A percentile compares a stretch with the other conserved stretches of the same genome.
phyloP scores from a whole-genome alignment of 2,329 filamentous ascomycete genomes.

The Plectosphaerella sp. region DNA sequence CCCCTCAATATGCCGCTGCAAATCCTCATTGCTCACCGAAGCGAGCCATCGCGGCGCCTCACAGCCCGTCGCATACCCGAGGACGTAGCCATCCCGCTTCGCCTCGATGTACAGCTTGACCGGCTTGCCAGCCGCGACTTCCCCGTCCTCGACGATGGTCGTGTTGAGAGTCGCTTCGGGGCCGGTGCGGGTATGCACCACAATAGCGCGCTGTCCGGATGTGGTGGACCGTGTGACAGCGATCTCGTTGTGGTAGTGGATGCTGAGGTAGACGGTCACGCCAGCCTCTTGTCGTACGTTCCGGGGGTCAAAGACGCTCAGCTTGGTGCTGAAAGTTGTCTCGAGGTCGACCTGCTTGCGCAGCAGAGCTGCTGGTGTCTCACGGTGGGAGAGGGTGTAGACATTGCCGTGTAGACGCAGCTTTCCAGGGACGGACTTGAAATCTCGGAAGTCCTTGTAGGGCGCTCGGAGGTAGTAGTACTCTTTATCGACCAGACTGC shows the following conservation, averaged over 20 bases:
- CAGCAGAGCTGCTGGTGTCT: conserved; percentile 9
- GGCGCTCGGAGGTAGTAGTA: conserved; percentile 11
- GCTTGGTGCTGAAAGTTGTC: conserved; percentile 11
- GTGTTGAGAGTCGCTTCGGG: conserved; percentile 9
- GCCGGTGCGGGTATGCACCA: conserved; percentile 8
- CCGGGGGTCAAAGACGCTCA: conserved; percentile 5
- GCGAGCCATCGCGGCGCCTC: conserved; percentile 8
- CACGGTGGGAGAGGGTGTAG: conserved; percentile 10
- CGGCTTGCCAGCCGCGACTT: conserved; percentile 6
- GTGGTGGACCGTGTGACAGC: conserved; percentile 5
- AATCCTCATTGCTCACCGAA: conserved; percentile 6
- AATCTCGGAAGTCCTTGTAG: conserved; percentile 11
- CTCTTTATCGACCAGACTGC: conserved; percentile 6
- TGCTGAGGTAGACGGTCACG: conserved; percentile 9
- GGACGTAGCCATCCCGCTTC: conserved; percentile 3
- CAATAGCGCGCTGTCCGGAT: conserved; percentile 4
- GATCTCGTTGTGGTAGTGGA: conserved; percentile 12
- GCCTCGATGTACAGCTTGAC: conserved; percentile 12
- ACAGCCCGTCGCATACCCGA: conserved; percentile 7
- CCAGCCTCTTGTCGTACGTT: conserved; percentile 9
- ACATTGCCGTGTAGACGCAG: conserved; percentile 8
- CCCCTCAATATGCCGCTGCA: conserved; percentile 8
- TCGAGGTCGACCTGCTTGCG: conserved; percentile 12
- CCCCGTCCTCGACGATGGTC: conserved; percentile 10
- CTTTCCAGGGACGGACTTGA: conserved; percentile 7